Conservation (phyloP, 352 stramenopile genomes). For the Pythium utonaiense region DNA sequence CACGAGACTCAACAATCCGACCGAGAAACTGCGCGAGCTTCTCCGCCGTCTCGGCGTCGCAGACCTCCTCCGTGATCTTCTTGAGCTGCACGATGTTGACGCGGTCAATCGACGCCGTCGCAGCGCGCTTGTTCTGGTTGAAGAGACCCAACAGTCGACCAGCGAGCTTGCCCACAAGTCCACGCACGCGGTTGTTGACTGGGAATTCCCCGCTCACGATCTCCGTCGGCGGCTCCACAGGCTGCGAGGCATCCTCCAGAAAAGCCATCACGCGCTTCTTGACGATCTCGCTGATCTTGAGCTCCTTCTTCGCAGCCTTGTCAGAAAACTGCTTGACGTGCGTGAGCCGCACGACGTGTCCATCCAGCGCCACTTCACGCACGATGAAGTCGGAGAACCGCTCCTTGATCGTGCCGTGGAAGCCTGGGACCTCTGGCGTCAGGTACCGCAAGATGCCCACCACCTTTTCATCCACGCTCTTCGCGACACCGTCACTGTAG, state of each 20-base stretch:
- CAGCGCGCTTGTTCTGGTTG: slow-evolving; percentile 58
- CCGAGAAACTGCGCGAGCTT: slow-evolving; percentile 40
- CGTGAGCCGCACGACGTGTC: slow-evolving; percentile 56
- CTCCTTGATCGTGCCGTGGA: slow-evolving; percentile 86
- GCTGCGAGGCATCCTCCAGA: slow-evolving; percentile 38
- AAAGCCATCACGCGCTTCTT: slow-evolving; percentile 69
- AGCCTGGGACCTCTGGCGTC: slow-evolving; percentile 55
- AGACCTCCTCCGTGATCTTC: slow-evolving; percentile 40
- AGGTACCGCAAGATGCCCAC: slow-evolving; percentile 78
- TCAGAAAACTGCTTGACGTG: slow-evolving; percentile 52
- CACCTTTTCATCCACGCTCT: slow-evolving; percentile 67
- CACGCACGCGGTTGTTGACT: slow-evolving; percentile 32
- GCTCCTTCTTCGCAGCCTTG: slow-evolving; percentile 36
- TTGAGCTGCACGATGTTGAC: slow-evolving; percentile 42
- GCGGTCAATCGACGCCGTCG: slow-evolving; percentile 30
- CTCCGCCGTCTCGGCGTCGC: slow-evolving; percentile 37
- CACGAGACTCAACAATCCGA: slow-evolving; percentile 20
- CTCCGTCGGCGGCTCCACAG: slow-evolving; percentile 6
- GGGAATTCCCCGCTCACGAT: slow-evolving; percentile 6
- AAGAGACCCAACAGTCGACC: slow-evolving; percentile 54
- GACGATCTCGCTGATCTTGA: slow-evolving; percentile 76
- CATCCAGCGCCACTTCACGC: slow-evolving; percentile 67
- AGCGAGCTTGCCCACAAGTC: slow-evolving; percentile 57
- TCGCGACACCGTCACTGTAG: slow-evolving; percentile 74
- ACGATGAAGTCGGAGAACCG: slow-evolving; percentile 92